Conservation (phyloP, 2,329 filamentous ascomycete genomes). For the Fusarium robinianum region DNA sequence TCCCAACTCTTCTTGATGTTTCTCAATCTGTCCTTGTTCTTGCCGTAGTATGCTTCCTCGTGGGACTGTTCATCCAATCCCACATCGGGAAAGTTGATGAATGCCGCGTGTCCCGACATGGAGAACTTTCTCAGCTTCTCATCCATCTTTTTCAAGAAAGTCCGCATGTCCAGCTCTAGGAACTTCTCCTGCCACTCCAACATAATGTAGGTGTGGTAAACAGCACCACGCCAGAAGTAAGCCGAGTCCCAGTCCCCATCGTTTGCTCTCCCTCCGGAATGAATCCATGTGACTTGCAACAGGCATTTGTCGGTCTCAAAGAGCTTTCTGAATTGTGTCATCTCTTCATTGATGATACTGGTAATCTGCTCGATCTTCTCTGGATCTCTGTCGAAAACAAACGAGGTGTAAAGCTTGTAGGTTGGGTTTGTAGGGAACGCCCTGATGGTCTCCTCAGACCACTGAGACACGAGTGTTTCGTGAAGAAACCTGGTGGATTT, state of each 20-base stretch:
- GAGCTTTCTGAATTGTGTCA: constrained; percentile 20
- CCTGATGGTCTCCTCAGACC: neutral
- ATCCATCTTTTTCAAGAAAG: constrained; percentile 30
- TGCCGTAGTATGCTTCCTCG: constrained; percentile 41
- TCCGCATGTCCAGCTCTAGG: constrained; percentile 38
- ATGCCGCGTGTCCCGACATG: constrained; percentile 29
- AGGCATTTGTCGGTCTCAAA: constrained; percentile 25
- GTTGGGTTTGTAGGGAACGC: neutral
- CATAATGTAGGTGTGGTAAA: constrained; percentile 39
- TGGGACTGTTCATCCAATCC: constrained; percentile 6
- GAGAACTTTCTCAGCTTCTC: constrained; percentile 27
- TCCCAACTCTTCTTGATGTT: constrained; percentile 39
- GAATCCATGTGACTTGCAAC: constrained; percentile 38
- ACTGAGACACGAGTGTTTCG: neutral
- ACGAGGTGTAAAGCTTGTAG: neutral
- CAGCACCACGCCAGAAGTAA: constrained; percentile 37
- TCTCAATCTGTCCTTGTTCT: constrained; percentile 31
- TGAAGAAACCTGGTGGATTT: neutral
- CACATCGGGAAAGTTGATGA: constrained; percentile 40
- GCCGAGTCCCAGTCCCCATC: constrained; percentile 25
- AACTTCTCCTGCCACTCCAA: constrained; percentile 41
- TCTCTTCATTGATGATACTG: constrained; percentile 14
- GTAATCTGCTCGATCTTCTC: neutral
- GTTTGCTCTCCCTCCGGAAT: constrained; percentile 29
- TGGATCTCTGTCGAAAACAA: neutral